Evolutionary conservation across 2,329 filamentous ascomycete genomes (phyloP).

Genomic region (Microsporum ferrugineum): DNA sequence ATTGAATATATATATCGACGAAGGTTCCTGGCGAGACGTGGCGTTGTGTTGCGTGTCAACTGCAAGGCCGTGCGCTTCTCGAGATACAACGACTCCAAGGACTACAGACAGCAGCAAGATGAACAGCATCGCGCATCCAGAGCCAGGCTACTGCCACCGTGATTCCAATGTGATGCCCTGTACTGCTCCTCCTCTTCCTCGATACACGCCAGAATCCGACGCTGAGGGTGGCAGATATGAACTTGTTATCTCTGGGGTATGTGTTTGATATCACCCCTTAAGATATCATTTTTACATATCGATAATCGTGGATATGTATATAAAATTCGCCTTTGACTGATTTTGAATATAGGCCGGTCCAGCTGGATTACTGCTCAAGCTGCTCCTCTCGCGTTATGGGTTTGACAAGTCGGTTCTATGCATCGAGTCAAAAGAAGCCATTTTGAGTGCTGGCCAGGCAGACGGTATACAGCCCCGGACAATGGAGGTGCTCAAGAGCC

Average conservation of each 20-base stretch:
- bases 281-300: background rate
- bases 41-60: background rate
- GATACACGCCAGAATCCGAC: slow-evolving; percentile 20
- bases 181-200: slow-evolving; percentile 30
- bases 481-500: slow-evolving; percentile 33
- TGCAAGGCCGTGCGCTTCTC: background rate
- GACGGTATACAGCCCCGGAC: slow-evolving; percentile 36
- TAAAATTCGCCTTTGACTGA: background rate
- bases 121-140: background rate
- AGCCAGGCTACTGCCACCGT: background rate
- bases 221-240: slow-evolving; percentile 26
- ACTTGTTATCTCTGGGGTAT: slow-evolving; percentile 32
- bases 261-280: background rate
- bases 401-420: slow-evolving; percentile 33
- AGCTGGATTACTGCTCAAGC: slow-evolving; percentile 32
- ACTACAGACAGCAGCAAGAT: background rate
- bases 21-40: background rate
- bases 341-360: slow-evolving; percentile 27
- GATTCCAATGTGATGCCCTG: slow-evolving; percentile 35
- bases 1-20: background rate
- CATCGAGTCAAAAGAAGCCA: slow-evolving; percentile 31
- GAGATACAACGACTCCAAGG: background rate
- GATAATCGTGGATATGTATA: background rate
- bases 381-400: slow-evolving; percentile 36
- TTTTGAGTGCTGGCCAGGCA: slow-evolving; percentile 33